Evolutionary conservation across 768 basidiomycete genomes (phyloP).

Genomic region (Calocybe cyanea): DNA sequence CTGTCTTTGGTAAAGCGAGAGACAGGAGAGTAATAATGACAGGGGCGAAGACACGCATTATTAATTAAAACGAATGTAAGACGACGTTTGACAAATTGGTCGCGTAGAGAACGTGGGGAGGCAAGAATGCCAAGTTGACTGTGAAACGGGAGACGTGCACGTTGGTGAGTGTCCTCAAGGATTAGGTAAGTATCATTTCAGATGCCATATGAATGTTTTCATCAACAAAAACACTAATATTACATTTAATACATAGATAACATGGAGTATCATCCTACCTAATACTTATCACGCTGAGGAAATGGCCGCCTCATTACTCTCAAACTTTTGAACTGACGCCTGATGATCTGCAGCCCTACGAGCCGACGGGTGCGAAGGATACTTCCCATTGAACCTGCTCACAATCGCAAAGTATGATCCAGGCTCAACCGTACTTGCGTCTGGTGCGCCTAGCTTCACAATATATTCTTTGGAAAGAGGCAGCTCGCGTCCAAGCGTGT

Average conservation of each 20-base stretch:
- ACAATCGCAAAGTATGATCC: background rate
- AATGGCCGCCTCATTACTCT: no score
- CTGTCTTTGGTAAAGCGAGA: constrained; percentile 10
- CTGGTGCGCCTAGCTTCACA: background rate
- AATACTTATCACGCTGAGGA: no score
- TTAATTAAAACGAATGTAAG: constrained; percentile 7
- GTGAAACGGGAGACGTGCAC: background rate
- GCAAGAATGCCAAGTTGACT: constrained; percentile 12
- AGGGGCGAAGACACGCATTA: constrained; percentile 16
- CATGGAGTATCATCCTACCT: no score
- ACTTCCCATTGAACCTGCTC: background rate
- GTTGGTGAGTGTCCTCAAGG: background rate
- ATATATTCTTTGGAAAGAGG: background rate
- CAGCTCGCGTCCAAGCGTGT: background rate
- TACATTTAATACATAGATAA: no score
- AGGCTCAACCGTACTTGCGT: background rate
- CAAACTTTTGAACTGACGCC: no score
- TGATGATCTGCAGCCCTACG: no score
- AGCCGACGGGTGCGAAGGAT: no score
- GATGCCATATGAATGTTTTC: no score
- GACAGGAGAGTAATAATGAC: constrained; percentile 12
- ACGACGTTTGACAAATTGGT: constrained; percentile 1
- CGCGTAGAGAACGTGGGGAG: constrained; percentile 14
- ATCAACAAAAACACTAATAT: no score
- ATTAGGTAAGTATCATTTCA: background rate